Evolutionary conservation across 2,329 filamentous ascomycete species (phyloP).

Genomic region (Capronia epimyces): DNA sequence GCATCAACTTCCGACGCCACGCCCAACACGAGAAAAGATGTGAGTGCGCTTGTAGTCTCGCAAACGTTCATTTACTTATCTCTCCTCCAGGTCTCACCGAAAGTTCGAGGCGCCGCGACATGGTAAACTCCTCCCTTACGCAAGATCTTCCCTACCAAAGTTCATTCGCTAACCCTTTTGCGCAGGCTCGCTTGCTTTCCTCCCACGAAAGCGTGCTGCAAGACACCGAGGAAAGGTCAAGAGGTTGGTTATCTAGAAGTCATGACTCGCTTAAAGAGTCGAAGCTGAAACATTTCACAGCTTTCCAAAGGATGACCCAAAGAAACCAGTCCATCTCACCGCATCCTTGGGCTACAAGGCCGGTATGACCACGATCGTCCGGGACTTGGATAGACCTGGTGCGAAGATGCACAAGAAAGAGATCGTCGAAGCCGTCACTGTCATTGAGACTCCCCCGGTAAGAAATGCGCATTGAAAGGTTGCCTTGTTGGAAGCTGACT

Average conservation of each 20-base stretch:
- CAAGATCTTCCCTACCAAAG: constrained; percentile 6
- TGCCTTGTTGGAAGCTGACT: constrained; percentile 27
- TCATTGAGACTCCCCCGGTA: constrained; percentile 94
- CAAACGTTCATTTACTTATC: constrained; percentile 2
- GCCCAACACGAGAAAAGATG: constrained; percentile 15
- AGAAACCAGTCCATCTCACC: constrained; percentile 98
- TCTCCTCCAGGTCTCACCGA: constrained; percentile 49
- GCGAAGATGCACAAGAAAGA: constrained; percentile 99
- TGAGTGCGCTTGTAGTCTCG: not conserved
- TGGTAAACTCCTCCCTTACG: constrained; percentile 56
- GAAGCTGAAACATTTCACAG: constrained; percentile 45
- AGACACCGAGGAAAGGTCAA: constrained; percentile 97
- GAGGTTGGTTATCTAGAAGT: constrained; percentile 58
- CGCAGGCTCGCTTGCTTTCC: constrained; percentile 68
- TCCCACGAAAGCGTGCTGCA: constrained; percentile 86
- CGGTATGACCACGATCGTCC: constrained; percentile 99
- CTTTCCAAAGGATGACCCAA: constrained; percentile 99
- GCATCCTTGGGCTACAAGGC: constrained; percentile 99
- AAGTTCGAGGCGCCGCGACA: constrained; percentile 88
- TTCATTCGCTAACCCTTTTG: constrained; percentile 30
- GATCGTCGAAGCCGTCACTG: constrained; percentile 79
- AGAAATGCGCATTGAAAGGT: constrained; percentile 39
- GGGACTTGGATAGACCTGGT: constrained; percentile 96
- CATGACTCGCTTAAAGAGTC: constrained; percentile 29
- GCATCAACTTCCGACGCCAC: constrained; percentile 12